Base-by-base conservation (phyloP, 768 basidiomycete species). In the Amanita fuliginea region DNA sequence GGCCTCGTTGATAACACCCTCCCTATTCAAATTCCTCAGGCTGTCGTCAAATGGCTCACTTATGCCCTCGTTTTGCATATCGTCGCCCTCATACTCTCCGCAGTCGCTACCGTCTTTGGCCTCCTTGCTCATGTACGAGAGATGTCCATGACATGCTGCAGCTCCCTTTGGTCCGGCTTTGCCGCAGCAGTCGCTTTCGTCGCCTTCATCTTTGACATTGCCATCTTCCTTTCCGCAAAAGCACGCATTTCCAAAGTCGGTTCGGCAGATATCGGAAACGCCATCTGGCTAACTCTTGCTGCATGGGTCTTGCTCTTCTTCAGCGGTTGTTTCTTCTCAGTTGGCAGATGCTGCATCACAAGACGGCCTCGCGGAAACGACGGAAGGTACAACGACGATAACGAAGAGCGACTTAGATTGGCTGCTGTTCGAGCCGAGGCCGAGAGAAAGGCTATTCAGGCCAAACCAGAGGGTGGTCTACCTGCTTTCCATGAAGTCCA, bases 21-120 rank as follows among this genome's bases (percentile, higher is more conserved):
- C 2, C 57, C 70, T 22, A 66, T 94, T 32, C 64, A 89, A 56
- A 88, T 97, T 45, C 91, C 93, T 1, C 70, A 80, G 49, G 78
- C 90, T 5, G 75, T 82, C 44, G 86, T 93, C 53, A 95, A 96
- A 70, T 97, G 94, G 90, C 70, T 97, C 60, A 98, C 96, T 8
- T 95, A 95, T 59, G 83, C 81, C 19, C 81, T 99, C 55, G 80
- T 97, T 54, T 75, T 98, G 13, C 94, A 98, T 62, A 80, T 96
- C 52, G 81, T 92, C 51, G 95, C 90, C 13, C 80, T 97, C 49
- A 77, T 64, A 10, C 73, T 86, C 32, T 78, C 90, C 7, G 83
- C 75, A 11, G 70, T 77, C 22, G 77, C 89, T 2, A 73, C 87
- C 24, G 46, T 93, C 32, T 87, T 95, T 55, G 93, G 92, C 35